Conservation (phyloP, 192 early-diverging fungal species). For the Bifiguratus adelaidae region DNA sequence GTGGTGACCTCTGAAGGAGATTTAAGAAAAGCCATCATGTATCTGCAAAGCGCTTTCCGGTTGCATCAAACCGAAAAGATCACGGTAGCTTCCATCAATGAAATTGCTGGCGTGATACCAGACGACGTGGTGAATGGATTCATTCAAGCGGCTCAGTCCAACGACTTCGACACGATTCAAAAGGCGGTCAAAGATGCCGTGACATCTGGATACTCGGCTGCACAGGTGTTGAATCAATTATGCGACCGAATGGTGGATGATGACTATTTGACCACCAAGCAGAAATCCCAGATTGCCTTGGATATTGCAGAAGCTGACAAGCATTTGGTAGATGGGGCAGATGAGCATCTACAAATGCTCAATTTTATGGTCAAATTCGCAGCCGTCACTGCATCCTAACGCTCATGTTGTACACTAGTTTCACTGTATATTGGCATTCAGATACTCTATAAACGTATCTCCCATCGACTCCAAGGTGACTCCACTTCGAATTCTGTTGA, state of each 20-base stretch:
- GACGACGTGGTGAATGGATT: constrained; percentile 46
- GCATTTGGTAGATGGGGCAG: constrained; percentile 72
- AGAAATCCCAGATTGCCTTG: constrained; percentile 64
- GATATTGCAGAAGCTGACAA: constrained; percentile 62
- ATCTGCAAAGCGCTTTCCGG: constrained; percentile 73
- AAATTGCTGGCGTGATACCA: constrained; percentile 82
- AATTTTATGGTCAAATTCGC: constrained; percentile 44
- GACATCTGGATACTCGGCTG: constrained; percentile 63
- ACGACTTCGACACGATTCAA: constrained; percentile 34
- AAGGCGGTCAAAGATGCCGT: constrained; percentile 44
- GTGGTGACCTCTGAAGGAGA: constrained; percentile 79
- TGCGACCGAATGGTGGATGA: constrained; percentile 45
- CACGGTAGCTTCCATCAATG: constrained; percentile 43
- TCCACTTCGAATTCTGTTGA: constrained; percentile 83
- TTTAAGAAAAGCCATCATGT: constrained; percentile 85
- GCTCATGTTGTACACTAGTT: no score
- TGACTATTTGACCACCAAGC: constrained; percentile 43
- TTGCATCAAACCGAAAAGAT: constrained; percentile 41
- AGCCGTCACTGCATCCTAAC: constrained; percentile 13
- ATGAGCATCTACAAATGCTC: constrained; percentile 83
- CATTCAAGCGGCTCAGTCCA: constrained; percentile 36
- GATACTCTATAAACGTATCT: constrained; percentile 83
- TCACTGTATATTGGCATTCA: constrained; percentile 91
- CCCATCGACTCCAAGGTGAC: constrained; percentile 61
- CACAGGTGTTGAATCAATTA: constrained; percentile 65